Evolutionary conservation across 768 basidiomycete species (phyloP).

Genomic region (Auriscalpium vulgare): DNA sequence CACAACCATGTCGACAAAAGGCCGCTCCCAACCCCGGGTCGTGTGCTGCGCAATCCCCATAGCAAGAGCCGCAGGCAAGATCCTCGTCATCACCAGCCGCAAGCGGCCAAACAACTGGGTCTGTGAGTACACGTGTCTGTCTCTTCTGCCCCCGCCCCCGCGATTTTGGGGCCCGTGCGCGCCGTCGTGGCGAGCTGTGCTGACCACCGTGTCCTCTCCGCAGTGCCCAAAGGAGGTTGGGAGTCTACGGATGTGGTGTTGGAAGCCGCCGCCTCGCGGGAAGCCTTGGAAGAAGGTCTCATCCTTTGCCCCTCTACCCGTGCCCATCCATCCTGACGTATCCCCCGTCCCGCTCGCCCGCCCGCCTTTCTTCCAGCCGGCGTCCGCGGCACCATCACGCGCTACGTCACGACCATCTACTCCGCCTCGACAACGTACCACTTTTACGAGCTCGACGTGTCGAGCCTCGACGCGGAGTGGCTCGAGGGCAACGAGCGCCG

Average conservation of each 20-base stretch:
- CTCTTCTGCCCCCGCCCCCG: neutral
- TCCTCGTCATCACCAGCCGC: slow-evolving; percentile 78
- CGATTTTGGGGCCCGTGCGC: neutral
- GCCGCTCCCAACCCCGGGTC: slow-evolving; percentile 72
- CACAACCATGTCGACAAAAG: slow-evolving; percentile 41
- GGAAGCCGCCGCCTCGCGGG: slow-evolving; percentile 83
- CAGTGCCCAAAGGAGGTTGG: slow-evolving; percentile 93
- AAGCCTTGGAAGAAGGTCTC: slow-evolving; percentile 96
- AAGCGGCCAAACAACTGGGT: slow-evolving; percentile 80
- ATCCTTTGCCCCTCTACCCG: slow-evolving; percentile 70
- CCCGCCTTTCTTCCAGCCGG: slow-evolving; percentile 50
- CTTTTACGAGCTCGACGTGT: slow-evolving; percentile 85
- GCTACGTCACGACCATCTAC: slow-evolving; percentile 77
- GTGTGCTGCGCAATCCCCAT: slow-evolving; percentile 91
- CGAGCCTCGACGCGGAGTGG: slow-evolving; percentile 71
- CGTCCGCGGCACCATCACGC: slow-evolving; percentile 79
- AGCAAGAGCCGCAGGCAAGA: slow-evolving; percentile 60
- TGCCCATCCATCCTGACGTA: slow-evolving; percentile 63
- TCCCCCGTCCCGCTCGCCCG: slow-evolving; percentile 30
- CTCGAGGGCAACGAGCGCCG: slow-evolving; percentile 70
- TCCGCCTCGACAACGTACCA: slow-evolving; percentile 78
- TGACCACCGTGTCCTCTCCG: slow-evolving; percentile 6
- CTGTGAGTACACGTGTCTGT: slow-evolving; percentile 51
- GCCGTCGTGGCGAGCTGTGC: slow-evolving; percentile 6
- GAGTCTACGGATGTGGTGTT: slow-evolving; percentile 73